Evolutionary conservation across 306 rosid genomes (phyloP).

Genomic region (Lithocarpus polystachyus): DNA sequence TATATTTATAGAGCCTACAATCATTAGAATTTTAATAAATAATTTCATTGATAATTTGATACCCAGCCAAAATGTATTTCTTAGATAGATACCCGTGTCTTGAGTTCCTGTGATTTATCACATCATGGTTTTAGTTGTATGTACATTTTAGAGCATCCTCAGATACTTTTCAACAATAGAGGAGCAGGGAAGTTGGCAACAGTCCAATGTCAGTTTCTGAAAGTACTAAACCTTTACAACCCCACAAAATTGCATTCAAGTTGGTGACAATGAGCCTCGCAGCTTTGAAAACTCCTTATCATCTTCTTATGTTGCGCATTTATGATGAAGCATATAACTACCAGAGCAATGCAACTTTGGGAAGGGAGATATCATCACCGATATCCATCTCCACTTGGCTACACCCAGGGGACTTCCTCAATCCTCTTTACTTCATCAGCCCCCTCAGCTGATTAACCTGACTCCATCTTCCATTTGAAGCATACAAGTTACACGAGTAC

Average conservation of each 20-base stretch:
- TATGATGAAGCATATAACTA: conserved; percentile 2
- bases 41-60: not conserved
- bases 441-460: conserved; percentile 63
- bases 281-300: too few species aligned
- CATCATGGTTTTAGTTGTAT: too few species aligned
- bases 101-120: too few species aligned
- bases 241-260: not conserved
- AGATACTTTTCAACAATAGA: too few species aligned
- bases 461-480: conserved; percentile 82
- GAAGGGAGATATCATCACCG: conserved; percentile 11
- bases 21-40: too few species aligned
- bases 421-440: conserved; percentile 56
- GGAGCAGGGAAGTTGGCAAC: too few species aligned
- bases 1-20: too few species aligned
- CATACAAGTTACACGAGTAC: conserved; percentile 73
- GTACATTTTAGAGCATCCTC: too few species aligned
- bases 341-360: conserved; percentile 28
- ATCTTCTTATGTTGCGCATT: not conserved
- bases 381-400: conserved; percentile 59
- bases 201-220: not conserved
- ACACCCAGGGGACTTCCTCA: conserved; percentile 58
- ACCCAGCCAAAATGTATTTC: too few species aligned
- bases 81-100: too few species aligned
- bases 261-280: not conserved
- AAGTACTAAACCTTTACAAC: not conserved